Percentiles rank a stretch among this genome's conserved stretches.
These are phyloP conservation scores for Paxillus involutus DNA, from an alignment of 768 basidiomycete species.

Conservation along the genomic window DNA sequence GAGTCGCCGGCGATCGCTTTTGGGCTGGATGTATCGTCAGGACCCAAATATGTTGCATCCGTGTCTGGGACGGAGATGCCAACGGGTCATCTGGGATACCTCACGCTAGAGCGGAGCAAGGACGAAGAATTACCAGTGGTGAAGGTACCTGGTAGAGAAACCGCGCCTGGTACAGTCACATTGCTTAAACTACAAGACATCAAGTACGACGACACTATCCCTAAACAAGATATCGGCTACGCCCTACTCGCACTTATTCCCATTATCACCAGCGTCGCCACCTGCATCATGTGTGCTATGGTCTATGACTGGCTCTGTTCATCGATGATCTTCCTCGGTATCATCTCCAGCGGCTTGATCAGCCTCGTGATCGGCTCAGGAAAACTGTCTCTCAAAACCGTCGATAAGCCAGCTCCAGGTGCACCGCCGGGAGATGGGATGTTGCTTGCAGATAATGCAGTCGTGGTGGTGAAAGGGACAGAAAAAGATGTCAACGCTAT, in stretches of 20 bases:
- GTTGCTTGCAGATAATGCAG: conserved; percentile 19
- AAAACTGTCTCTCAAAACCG: conserved; percentile 14
- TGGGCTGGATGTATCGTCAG: conserved; percentile 26
- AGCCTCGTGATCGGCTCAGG: conserved; percentile 32
- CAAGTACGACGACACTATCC: conserved; percentile 14
- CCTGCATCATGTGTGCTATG: conserved; percentile 25
- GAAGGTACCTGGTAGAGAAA: conserved; percentile 12
- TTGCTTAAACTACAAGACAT: conserved; percentile 22
- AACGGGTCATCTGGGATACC: conserved; percentile 30
- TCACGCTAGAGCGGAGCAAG: conserved; percentile 20
- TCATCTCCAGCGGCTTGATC: conserved; percentile 31
- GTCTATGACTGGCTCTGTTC: conserved; percentile 31
- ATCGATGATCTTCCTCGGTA: conserved; percentile 33
- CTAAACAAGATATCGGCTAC: neutral
- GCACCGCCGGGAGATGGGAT: conserved; percentile 34
- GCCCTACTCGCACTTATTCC: conserved; percentile 24
- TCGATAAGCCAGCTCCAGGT: conserved; percentile 19
- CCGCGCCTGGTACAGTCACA: conserved; percentile 19
- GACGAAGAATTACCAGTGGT: neutral
- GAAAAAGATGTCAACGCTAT: conserved; percentile 32
- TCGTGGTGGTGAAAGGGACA: conserved; percentile 31
- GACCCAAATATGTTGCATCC: conserved; percentile 25
- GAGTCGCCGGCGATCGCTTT: conserved; percentile 27
- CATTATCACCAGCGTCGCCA: conserved; percentile 20
- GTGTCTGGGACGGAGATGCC: conserved; percentile 30